phyloP scores from a whole-genome alignment of 2,329 filamentous ascomycete genomes.

The Plenodomus biglobosus region DNA sequence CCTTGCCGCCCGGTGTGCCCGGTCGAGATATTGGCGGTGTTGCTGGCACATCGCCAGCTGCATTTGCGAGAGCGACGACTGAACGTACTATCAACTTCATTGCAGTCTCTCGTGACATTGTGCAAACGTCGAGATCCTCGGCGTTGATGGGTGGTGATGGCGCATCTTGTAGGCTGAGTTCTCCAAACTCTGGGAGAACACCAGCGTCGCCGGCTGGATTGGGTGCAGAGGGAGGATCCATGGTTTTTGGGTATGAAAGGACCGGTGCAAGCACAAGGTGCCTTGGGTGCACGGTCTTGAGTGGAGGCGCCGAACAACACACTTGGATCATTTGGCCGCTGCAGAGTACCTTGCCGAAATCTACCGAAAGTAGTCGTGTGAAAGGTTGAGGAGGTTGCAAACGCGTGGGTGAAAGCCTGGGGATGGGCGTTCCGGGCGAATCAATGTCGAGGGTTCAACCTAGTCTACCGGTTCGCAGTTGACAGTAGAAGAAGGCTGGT shows the following conservation, averaged over 20 bases:
- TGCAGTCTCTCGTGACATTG: slow-evolving; percentile 70
- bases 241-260: slow-evolving; percentile 19
- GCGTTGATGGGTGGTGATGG: slow-evolving; percentile 45
- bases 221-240: slow-evolving; percentile 43
- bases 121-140: slow-evolving; percentile 67
- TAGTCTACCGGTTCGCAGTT: background rate
- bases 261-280: slow-evolving; percentile 29
- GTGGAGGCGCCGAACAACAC: slow-evolving; percentile 33
- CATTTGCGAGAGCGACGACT: slow-evolving; percentile 62
- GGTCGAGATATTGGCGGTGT: slow-evolving; percentile 70
- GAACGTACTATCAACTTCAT: slow-evolving; percentile 73
- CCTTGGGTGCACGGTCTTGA: slow-evolving; percentile 34
- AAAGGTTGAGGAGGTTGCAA: background rate
- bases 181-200: slow-evolving; percentile 42
- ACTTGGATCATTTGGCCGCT: slow-evolving; percentile 39
- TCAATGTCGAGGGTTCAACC: background rate
- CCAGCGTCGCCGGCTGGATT: slow-evolving; percentile 47
- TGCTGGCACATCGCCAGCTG: slow-evolving; percentile 76
- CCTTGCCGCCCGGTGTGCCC: slow-evolving; percentile 54
- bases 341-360: slow-evolving; percentile 23
- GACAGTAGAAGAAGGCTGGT: background rate
- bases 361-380: slow-evolving; percentile 16
- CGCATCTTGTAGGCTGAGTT: slow-evolving; percentile 37
- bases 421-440: background rate
- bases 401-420: background rate